Evolutionary conservation across 2,329 filamentous ascomycete species (phyloP).

Genomic region (Pseudogymnoascus pannorum): DNA sequence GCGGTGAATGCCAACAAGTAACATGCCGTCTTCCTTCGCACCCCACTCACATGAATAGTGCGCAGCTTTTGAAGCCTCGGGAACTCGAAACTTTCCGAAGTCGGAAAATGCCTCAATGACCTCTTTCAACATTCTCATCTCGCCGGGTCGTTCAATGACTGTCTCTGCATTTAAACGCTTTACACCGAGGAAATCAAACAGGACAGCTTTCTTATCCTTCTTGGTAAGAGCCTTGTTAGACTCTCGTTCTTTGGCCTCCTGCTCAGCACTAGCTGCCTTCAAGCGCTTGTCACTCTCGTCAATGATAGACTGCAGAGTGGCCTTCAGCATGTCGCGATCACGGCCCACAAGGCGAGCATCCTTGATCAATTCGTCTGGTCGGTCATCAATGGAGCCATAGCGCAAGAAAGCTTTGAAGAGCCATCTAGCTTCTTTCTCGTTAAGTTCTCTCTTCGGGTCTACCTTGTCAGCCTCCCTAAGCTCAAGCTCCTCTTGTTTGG

Average conservation of each 20-base stretch:
- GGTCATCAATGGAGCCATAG: constrained; percentile 84
- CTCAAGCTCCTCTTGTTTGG: constrained; percentile 63
- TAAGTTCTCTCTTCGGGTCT: constrained; percentile 84
- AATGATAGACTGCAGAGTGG: constrained; percentile 61
- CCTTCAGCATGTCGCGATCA: constrained; percentile 70
- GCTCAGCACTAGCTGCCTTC: constrained; percentile 61
- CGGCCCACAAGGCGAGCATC: constrained; percentile 80
- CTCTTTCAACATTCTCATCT: constrained; percentile 76
- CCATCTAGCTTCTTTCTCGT: constrained; percentile 87
- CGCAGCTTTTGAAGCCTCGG: constrained; percentile 85
- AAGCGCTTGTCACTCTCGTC: constrained; percentile 65
- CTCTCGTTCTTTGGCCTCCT: constrained; percentile 58
- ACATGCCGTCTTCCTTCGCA: constrained; percentile 90
- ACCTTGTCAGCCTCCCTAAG: constrained; percentile 60
- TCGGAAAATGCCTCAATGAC: constrained; percentile 62
- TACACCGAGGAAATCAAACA: constrained; percentile 89
- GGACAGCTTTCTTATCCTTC: constrained; percentile 93
- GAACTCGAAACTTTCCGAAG: constrained; percentile 73
- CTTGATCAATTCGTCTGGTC: constrained; percentile 75
- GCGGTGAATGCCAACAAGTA: constrained; percentile 83
- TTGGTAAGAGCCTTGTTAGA: constrained; percentile 79
- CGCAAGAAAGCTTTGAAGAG: constrained; percentile 85
- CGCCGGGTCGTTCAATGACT: constrained; percentile 80
- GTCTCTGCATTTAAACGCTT: constrained; percentile 96
- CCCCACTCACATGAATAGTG: constrained; percentile 92